A percentile compares a stretch with the other conserved stretches of the same genome.
Evolutionary conservation across 1,284 basidiomycete genomes (phyloP).

Genomic region (Cutaneotrichosporon sp.): DNA sequence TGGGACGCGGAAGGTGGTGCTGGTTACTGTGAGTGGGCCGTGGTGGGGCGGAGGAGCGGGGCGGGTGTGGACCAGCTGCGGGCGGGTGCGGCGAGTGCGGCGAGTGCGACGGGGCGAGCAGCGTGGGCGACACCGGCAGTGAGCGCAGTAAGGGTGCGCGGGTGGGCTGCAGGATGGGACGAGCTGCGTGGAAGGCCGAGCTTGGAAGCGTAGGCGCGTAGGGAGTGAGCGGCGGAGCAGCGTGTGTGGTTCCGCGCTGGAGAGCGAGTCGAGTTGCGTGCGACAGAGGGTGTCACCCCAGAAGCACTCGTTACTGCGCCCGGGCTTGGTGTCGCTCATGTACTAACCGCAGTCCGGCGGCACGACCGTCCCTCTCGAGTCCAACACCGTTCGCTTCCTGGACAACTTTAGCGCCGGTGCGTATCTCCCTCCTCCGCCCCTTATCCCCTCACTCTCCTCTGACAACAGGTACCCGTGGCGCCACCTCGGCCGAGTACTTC

Average conservation of each 20-base stretch:
- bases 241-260: too few relatives aligned
- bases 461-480: constrained; percentile 80
- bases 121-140: too few relatives aligned
- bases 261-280: too few relatives aligned
- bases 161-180: too few relatives aligned
- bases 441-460: constrained; percentile 15
- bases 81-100: too few relatives aligned
- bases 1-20: constrained; percentile 71
- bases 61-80: too few relatives aligned
- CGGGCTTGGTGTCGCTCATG: too few relatives aligned
- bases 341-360: constrained; percentile 75
- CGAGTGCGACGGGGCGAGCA: background rate
- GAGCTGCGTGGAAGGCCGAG: too few relatives aligned
- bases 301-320: too few relatives aligned
- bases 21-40: constrained; percentile 77
- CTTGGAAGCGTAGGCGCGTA: too few relatives aligned
- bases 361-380: constrained; percentile 90
- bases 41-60: background rate
- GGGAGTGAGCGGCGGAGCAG: background rate
- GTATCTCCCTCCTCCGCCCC: too few relatives aligned
- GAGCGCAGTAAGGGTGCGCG: too few relatives aligned
- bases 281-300: background rate
- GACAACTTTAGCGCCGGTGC: constrained; percentile 99
- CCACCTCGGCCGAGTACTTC: constrained; percentile 98
- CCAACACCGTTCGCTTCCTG: constrained; percentile 97